Conservation (phyloP, 805 yeast genomes). For the Saccharomyces cerevisiae region DNA sequence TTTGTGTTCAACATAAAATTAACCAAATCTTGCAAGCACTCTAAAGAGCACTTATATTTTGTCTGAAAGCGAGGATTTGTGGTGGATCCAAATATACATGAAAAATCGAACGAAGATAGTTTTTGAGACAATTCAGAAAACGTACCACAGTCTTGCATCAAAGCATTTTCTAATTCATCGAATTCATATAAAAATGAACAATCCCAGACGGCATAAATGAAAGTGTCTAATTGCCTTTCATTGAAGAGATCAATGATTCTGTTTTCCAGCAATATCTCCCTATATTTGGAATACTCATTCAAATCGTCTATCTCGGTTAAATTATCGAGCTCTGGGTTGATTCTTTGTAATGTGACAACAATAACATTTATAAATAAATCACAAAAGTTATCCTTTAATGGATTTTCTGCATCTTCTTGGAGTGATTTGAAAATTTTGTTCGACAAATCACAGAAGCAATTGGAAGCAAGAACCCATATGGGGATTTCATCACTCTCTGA, state of each 20-base stretch:
- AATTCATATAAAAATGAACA: slow-evolving; percentile 52
- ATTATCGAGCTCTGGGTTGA: slow-evolving; percentile 21
- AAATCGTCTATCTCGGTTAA: slow-evolving; percentile 40
- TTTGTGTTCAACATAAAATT: slow-evolving; percentile 27
- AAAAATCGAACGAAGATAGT: slow-evolving; percentile 37
- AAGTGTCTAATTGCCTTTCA: slow-evolving; percentile 33
- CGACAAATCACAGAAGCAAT: slow-evolving; percentile 34
- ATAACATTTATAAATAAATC: slow-evolving; percentile 29
- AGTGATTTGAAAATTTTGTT: slow-evolving; percentile 12
- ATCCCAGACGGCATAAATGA: slow-evolving; percentile 45
- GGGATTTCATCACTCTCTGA: slow-evolving; percentile 17
- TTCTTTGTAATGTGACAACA: slow-evolving; percentile 19
- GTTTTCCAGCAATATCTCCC: slow-evolving; percentile 35
- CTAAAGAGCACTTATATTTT: slow-evolving; percentile 42
- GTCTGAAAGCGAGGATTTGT: slow-evolving; percentile 37
- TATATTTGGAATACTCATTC: slow-evolving; percentile 36
- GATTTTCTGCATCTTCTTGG: slow-evolving; percentile 2
- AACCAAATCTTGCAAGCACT: slow-evolving; percentile 50
- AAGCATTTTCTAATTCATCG: slow-evolving; percentile 44
- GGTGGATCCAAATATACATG: slow-evolving; percentile 57
- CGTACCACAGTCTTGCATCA: slow-evolving; percentile 22
- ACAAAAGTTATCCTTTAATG: slow-evolving; percentile 8
- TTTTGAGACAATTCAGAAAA: slow-evolving; percentile 33
- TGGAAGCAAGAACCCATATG: slow-evolving; percentile 50
- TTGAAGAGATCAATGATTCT: slow-evolving; percentile 28